Evolutionary conservation across 345 rosid species (phyloP), one percentile per base, ranked within the genome.

Genomic region (Sonneratia alba): DNA sequence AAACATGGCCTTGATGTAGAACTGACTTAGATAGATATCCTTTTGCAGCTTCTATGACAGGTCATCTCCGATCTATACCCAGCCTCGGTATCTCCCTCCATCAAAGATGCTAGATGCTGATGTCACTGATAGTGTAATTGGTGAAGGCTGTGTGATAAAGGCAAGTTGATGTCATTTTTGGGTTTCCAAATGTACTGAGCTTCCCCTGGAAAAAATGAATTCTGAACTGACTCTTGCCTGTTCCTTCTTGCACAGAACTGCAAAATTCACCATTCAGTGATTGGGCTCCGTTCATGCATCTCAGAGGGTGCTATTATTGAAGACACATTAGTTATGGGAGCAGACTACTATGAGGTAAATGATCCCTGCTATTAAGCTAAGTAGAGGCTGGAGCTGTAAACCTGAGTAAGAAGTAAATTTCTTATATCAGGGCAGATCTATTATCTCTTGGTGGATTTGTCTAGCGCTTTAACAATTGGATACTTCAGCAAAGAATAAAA

Each of bases 21-120:
- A 38, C 24, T 49, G 70, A 24, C 59, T 49, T 71, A 67, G 47
- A 48, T 61, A 36, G 7, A 34, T 27, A 62, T 68, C 68, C 38
- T 65, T 71, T 68, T 72, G 72, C 87, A 93, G 98, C 80, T 93
- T 93, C 80, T 93, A 93, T 75, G 98, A 93, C 68, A 97, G 96
- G 68, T 93, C 97, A 2, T 84, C 98, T 69, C 98, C 98, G 3
- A 93, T 93, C 73, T 93, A 93, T 80, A 93, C 98, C 38, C 98
- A 93, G 78, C 98, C 98, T 64, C 91, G 98, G 32, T 93, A 93
- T 74, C 77, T 93, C 76, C 98, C 97, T 68, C 98, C 98, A 32
- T 93, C 97, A 57, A 91, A 91, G 87, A 91, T 93, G 98, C 97
- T 93, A 68, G 93, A 93, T 83, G 97, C 96, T 73, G 97, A 93